phyloP scores from a whole-genome alignment of 257 asterid genomes.

The Solanum pinnatisectum region DNA sequence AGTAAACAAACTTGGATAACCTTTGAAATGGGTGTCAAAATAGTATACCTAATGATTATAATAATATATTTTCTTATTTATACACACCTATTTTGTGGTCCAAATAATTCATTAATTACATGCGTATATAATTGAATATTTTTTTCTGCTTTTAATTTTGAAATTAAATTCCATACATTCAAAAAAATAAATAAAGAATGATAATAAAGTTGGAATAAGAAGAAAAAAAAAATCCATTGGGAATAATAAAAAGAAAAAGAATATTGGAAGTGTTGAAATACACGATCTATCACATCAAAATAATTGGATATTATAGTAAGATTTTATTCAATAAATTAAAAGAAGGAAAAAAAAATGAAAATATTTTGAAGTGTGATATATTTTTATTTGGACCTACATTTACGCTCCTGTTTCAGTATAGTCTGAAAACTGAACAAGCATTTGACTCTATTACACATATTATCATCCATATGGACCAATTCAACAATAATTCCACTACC shows the following conservation, averaged over 20 bases:
- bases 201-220: neutral
- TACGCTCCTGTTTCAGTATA: neutral
- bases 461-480: neutral
- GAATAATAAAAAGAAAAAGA: no score
- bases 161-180: neutral
- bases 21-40: neutral
- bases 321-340: neutral
- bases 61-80: neutral
- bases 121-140: neutral
- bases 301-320: neutral
- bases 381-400: neutral
- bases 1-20: neutral
- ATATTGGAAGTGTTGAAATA: neutral
- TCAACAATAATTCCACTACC: neutral
- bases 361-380: neutral
- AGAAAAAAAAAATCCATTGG: neutral
- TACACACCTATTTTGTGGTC: neutral
- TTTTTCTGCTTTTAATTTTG: neutral
- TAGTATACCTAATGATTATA: neutral
- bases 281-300: neutral
- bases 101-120: neutral
- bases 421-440: neutral
- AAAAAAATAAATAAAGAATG: neutral
- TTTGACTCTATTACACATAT: neutral
- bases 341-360: neutral